These are phyloP conservation scores for Raphanus raphanistrum DNA, from an alignment of 345 rosid genomes.

Conservation along the genomic window DNA sequence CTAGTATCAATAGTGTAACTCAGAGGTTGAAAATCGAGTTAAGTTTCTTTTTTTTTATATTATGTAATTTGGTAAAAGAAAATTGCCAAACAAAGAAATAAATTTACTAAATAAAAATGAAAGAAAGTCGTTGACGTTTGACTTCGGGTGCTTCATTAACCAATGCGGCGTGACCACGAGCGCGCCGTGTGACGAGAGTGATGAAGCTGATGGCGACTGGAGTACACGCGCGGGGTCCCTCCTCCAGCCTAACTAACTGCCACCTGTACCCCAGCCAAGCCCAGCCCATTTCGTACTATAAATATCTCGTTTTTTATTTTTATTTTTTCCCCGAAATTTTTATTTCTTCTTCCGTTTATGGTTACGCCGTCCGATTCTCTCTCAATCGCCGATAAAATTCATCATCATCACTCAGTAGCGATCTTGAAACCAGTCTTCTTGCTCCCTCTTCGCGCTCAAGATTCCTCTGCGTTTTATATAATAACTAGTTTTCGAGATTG, in stretches of 20 bases:
- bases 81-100: not conserved
- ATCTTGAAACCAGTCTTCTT: constrained; percentile 50
- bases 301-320: not conserved
- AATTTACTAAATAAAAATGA: not conserved
- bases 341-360: not conserved
- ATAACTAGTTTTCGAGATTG: too few relatives aligned
- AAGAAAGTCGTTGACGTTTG: constrained; percentile 28
- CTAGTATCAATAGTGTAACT: not conserved
- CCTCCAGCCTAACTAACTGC: constrained; percentile 32
- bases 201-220: constrained; percentile 24
- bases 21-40: not conserved
- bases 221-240: constrained; percentile 36
- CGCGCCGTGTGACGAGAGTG: not conserved
- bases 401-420: constrained; percentile 19
- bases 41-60: too few relatives aligned
- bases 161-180: constrained; percentile 11
- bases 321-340: not conserved
- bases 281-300: constrained; percentile 29
- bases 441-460: not conserved
- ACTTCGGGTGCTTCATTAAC: not conserved
- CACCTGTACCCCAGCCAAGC: constrained; percentile 26
- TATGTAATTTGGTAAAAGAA: too few relatives aligned
- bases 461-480: not conserved
- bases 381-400: constrained; percentile 16
- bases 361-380: constrained; percentile 26